Conservation (phyloP, 2,329 filamentous ascomycete species). For the Nemania diffusa region DNA sequence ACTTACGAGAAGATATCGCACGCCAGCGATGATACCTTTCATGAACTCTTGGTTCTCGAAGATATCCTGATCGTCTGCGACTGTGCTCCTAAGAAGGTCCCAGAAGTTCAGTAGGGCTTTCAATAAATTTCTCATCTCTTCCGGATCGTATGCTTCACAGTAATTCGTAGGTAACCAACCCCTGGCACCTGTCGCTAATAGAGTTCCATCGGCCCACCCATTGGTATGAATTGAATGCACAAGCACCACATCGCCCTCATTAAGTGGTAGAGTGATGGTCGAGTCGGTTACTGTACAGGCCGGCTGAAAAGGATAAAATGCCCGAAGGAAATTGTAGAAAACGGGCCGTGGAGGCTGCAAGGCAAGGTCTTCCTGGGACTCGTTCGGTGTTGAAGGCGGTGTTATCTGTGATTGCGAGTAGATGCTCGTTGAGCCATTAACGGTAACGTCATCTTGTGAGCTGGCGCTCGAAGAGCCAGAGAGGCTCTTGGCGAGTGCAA, state of each 20-base stretch:
- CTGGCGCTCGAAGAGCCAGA: constrained; percentile 46
- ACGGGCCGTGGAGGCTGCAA: constrained; percentile 65
- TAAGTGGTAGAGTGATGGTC: constrained; percentile 87
- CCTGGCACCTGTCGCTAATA: constrained; percentile 83
- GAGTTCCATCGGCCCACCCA: constrained; percentile 96
- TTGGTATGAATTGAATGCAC: constrained; percentile 98
- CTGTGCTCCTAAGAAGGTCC: constrained; percentile 85
- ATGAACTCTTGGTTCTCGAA: constrained; percentile 95
- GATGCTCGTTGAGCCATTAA: constrained; percentile 51
- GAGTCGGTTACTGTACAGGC: constrained; percentile 79
- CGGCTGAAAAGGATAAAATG: constrained; percentile 92
- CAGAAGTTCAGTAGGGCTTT: constrained; percentile 91
- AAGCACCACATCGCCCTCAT: constrained; percentile 90
- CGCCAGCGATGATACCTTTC: constrained; percentile 91
- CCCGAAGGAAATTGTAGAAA: constrained; percentile 94
- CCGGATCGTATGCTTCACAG: constrained; percentile 92
- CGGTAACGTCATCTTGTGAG: constrained; percentile 42
- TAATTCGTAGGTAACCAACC: constrained; percentile 99
- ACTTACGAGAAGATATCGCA: constrained; percentile 87
- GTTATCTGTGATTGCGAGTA: constrained; percentile 73
- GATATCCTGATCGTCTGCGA: constrained; percentile 77
- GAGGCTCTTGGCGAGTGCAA: constrained; percentile 61
- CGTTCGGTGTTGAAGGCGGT: constrained; percentile 79
- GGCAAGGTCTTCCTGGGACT: constrained; percentile 68
- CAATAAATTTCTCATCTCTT: constrained; percentile 84